Percentiles rank a stretch among this genome's conserved stretches.
These are phyloP conservation scores for Melanomma pulvis-pyrius DNA, from an alignment of 495 filamentous ascomycete species.

Conservation along the genomic window DNA sequence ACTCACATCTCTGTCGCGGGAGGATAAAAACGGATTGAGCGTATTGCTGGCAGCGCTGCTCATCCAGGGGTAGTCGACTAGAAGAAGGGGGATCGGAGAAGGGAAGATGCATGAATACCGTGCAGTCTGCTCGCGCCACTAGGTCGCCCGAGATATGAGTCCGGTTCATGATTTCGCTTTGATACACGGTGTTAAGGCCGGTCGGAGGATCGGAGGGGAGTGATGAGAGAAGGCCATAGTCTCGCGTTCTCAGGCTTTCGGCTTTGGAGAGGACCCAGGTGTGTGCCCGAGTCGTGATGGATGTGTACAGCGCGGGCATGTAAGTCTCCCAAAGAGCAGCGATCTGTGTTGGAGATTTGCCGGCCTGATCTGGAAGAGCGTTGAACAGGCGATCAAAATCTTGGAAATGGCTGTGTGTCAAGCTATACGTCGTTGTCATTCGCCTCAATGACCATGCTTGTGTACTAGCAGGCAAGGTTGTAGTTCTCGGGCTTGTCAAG, in stretches of 20 bases:
- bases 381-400: not conserved
- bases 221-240: not conserved
- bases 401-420: not conserved
- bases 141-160: not conserved
- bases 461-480: not conserved
- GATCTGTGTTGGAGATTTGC: not conserved
- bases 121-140: not conserved
- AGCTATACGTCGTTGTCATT: not conserved
- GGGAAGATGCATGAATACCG: not conserved
- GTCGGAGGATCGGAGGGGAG: not conserved
- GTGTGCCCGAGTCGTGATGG: not conserved
- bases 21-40: not conserved
- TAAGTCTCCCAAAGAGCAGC: not conserved
- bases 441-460: not conserved
- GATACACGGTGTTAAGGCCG: not conserved
- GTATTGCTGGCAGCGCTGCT: not conserved
- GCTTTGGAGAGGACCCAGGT: not conserved
- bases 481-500: not conserved
- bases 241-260: not conserved
- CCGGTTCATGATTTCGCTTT: slow-evolving; percentile 1
- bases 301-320: not conserved
- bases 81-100: not conserved
- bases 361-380: not conserved
- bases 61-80: not conserved
- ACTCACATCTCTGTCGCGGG: not conserved